A percentile compares a stretch with the other conserved stretches of the same genome.
phyloP scores from a whole-genome alignment of 75 land plant genomes.

The Selaginella tamariscina region DNA sequence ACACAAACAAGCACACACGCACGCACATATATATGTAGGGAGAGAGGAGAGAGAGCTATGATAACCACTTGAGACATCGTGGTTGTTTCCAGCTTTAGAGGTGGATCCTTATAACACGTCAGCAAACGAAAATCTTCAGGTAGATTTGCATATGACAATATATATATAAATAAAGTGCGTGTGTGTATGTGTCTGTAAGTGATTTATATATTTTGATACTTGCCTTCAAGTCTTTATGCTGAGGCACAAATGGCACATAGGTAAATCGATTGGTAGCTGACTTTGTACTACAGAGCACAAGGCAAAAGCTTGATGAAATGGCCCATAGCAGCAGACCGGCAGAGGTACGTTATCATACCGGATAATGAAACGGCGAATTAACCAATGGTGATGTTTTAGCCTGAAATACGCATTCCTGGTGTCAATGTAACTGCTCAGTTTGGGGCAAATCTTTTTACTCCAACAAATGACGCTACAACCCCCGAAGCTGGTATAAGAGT shows the following conservation, averaged over 20 bases:
- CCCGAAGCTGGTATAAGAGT: neutral
- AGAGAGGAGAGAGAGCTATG: too few relatives aligned
- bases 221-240: too few relatives aligned
- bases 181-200: too few relatives aligned
- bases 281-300: neutral
- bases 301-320: neutral
- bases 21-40: too few relatives aligned
- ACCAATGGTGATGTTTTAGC: neutral
- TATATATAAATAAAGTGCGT: neutral
- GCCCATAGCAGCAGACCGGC: neutral
- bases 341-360: neutral
- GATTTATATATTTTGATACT: too few relatives aligned
- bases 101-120: conserved; percentile 55
- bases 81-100: conserved; percentile 39
- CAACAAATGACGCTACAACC: neutral
- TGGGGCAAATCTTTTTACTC: neutral
- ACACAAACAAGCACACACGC: neutral
- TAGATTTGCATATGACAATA: conserved; percentile 11
- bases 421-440: neutral
- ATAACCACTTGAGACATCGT: neutral
- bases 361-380: neutral
- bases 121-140: conserved; percentile 54
- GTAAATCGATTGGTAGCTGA: too few relatives aligned
- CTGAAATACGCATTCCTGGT: neutral
- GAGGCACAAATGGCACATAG: too few relatives aligned